Base-by-base conservation (phyloP, 495 filamentous ascomycete genomes). In the Penicillium manginii region DNA sequence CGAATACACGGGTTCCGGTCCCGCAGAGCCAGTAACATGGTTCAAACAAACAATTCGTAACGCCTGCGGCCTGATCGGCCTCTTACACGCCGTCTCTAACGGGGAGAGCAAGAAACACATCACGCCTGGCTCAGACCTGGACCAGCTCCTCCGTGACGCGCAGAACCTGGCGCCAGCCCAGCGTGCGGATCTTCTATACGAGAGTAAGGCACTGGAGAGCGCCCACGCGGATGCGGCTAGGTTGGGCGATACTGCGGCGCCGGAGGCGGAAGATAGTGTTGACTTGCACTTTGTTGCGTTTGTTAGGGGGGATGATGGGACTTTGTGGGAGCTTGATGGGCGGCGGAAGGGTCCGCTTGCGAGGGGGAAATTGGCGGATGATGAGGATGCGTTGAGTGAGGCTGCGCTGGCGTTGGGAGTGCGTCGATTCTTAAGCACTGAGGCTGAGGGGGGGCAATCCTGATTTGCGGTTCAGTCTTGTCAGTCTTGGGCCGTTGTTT, bases 31-130 rank as follows among this genome's bases (percentile, higher is more conserved):
- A 0, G 86, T 90, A 3, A 81, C 92, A 50, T 96, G 92, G 92
- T 96, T 91, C 78, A 88, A 89, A 66, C 92, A 97, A 63, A 96
- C 91, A 1, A 97, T 97, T 69, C 81, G 85, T 49, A 85, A 96
- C 71, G 88, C 91, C 2, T 97, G 93, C 74, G 93, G 92, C 1
- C 81, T 91, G 48, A 92, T 94, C 73, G 92, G 88, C 0, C 75
- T 96, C 3, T 73, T 96, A 21, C 92, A 96, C 74, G 84, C 86
- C 54, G 78, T 89, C 4, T 66, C 76, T 15, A 94, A 94, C 71
- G 87, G 85, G 22, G 75, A 75, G 51, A 73, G 83, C 1, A 67
- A 71, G 12, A 60, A 69, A 4, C 69, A 80, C 52, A 64, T 88
- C 50, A 39, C 62, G 7, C 68, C 75, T 0, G 80, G 73, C 9